phyloP scores from a whole-genome alignment of 2,329 filamentous ascomycete genomes.

The Ascochyta lentis region DNA sequence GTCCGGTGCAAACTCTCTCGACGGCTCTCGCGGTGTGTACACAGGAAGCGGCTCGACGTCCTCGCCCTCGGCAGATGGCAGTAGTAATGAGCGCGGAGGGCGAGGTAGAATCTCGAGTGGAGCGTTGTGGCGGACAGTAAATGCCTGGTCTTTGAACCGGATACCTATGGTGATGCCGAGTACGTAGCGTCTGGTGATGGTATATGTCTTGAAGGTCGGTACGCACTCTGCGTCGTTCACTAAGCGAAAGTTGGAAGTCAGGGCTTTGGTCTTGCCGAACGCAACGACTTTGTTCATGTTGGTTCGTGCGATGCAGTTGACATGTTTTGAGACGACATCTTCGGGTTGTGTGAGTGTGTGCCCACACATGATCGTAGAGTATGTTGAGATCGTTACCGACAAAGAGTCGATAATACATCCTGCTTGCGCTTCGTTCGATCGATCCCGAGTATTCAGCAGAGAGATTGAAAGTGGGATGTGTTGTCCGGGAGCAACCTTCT shows the following conservation, averaged over 20 bases:
- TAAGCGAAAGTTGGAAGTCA: constrained; percentile 43
- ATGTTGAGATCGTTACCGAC: constrained; percentile 39
- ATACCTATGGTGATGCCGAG: constrained; percentile 38
- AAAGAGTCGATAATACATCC: constrained; percentile 39
- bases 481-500: constrained; percentile 39
- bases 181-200: constrained; percentile 39
- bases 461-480: constrained; percentile 41
- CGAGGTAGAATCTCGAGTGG: constrained; percentile 42
- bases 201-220: constrained; percentile 46
- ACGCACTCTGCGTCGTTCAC: constrained; percentile 44
- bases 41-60: constrained; percentile 41
- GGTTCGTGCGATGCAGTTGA: constrained; percentile 39
- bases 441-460: constrained; percentile 31
- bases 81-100: constrained; percentile 17
- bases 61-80: constrained; percentile 21
- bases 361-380: constrained; percentile 42
- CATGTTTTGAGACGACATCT: constrained; percentile 39
- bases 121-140: constrained; percentile 34
- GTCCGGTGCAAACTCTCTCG: constrained; percentile 39
- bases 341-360: constrained; percentile 33
- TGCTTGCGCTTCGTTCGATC: constrained; percentile 24
- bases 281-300: constrained; percentile 31
- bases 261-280: constrained; percentile 26
- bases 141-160: constrained; percentile 34
- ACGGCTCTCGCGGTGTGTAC: constrained; percentile 37